Conservation (phyloP, 2,329 filamentous ascomycete species). For the Aureobasidium uvarum region DNA sequence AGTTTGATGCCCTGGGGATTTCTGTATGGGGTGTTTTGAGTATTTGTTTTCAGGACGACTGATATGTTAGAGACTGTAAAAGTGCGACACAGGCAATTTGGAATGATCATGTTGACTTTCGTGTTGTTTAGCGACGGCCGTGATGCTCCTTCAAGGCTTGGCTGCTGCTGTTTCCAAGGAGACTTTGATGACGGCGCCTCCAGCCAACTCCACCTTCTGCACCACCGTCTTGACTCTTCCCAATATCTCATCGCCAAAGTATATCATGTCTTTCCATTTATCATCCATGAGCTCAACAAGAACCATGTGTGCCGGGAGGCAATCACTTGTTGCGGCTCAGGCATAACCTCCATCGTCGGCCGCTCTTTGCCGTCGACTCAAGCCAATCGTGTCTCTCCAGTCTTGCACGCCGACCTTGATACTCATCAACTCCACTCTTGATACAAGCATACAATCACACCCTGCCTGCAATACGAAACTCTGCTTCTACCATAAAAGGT, state of each 20-base stretch:
- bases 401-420: conserved; percentile 5
- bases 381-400: conserved; percentile 15
- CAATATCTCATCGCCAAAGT: neutral
- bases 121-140: conserved; percentile 11
- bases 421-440: neutral
- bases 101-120: neutral
- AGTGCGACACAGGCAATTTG: neutral
- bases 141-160: conserved; percentile 14
- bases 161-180: conserved; percentile 22
- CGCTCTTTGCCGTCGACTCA: neutral
- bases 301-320: neutral
- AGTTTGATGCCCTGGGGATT: neutral
- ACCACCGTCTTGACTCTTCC: neutral
- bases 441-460: neutral
- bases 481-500: neutral
- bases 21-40: neutral
- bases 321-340: neutral
- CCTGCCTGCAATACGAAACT: neutral
- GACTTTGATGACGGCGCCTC: conserved; percentile 10
- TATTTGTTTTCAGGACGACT: no score
- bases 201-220: neutral
- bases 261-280: neutral
- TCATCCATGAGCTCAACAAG: neutral
- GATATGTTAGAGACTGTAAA: neutral
- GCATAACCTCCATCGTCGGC: neutral